Evolutionary conservation across 305 asterid species (phyloP).

Genomic region (Caryopteris hybrid): DNA sequence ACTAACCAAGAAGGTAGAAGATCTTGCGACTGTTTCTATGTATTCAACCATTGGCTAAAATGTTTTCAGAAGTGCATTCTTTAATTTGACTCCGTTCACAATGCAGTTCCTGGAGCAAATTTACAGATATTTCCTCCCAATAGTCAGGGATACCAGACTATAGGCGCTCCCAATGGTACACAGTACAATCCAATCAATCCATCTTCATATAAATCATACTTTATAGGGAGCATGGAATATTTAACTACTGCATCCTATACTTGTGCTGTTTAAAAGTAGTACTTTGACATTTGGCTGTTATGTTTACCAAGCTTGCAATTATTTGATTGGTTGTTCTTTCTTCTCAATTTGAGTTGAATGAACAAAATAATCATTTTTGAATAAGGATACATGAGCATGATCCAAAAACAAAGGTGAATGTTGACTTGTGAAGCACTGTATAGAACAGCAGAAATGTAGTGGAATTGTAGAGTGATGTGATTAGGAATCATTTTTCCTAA

Average conservation of each 20-base stretch:
- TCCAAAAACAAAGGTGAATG: not conserved
- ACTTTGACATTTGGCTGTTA: not conserved
- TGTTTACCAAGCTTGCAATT: not conserved
- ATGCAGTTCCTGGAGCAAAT: constrained; percentile 64
- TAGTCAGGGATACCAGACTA: constrained; percentile 67
- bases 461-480: not conserved
- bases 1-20: constrained; percentile 40
- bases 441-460: not conserved
- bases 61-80: not conserved
- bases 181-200: not conserved
- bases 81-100: constrained; percentile 1
- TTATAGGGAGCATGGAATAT: constrained; percentile 10
- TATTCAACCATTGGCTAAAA: not conserved
- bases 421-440: not conserved
- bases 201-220: not conserved
- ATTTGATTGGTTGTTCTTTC: not conserved
- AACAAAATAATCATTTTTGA: not conserved
- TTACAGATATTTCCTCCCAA: constrained; percentile 71
- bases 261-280: constrained; percentile 4
- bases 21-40: constrained; percentile 2
- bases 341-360: constrained; percentile 10
- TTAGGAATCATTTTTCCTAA: not conserved
- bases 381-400: not conserved
- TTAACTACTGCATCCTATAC: constrained; percentile 4
- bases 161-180: constrained; percentile 48